Evolutionary conservation across 2,329 filamentous ascomycete genomes (phyloP).

Genomic region (Aplosporella prunicola): DNA sequence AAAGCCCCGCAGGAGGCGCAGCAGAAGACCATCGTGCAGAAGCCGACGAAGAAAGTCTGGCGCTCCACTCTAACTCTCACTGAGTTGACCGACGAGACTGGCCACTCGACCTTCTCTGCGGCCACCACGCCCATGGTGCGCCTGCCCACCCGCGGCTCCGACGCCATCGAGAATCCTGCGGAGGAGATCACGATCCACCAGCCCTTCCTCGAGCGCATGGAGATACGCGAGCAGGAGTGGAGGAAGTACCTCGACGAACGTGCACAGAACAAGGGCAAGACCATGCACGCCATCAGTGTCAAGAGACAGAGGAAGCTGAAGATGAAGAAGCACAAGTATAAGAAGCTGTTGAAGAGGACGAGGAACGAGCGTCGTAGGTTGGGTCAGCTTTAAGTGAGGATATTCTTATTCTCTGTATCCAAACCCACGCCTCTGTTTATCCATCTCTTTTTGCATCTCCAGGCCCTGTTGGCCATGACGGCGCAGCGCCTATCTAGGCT

Average conservation of each 20-base stretch:
- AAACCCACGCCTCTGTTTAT: no score
- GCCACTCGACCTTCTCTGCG: conserved; percentile 43
- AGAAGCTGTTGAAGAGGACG: conserved; percentile 95
- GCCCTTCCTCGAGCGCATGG: conserved; percentile 62
- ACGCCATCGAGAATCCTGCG: conserved; percentile 22
- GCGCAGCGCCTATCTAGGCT: no score
- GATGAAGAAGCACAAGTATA: conserved; percentile 99
- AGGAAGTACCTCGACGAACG: conserved; percentile 44
- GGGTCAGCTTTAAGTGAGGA: conserved; percentile 33
- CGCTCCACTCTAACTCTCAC: conserved; percentile 42
- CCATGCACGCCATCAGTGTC: conserved; percentile 79
- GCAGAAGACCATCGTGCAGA: conserved; percentile 13
- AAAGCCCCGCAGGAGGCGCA: conserved; percentile 24
- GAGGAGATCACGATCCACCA: conserved; percentile 28
- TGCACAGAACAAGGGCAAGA: conserved; percentile 23
- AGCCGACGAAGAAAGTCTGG: conserved; percentile 27
- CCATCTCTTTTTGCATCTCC: no score
- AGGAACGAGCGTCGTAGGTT: conserved; percentile 80
- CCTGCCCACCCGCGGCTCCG: conserved; percentile 18
- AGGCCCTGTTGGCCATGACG: no score
- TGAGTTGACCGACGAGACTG: conserved; percentile 43
- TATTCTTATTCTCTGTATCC: no score
- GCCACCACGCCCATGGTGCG: conserved; percentile 41
- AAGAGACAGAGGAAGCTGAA: conserved; percentile 86
- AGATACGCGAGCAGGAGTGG: conserved; percentile 52